Evolutionary conservation across 73 alveolate species (phyloP).

Genomic region (Effrenium voratum): DNA sequence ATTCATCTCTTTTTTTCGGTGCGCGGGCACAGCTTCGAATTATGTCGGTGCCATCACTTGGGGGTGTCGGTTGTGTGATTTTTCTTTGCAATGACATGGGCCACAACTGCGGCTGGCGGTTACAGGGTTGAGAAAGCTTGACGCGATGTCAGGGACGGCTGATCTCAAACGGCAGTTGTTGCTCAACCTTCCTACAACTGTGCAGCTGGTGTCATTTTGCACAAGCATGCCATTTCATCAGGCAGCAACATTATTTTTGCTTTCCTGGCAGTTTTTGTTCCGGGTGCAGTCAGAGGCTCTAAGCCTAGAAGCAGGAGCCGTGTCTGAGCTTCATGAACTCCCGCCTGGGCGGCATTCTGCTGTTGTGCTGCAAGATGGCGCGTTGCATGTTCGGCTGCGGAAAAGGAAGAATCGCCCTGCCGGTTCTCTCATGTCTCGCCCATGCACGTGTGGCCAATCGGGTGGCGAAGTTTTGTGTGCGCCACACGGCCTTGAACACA

Average conservation of each 20-base stretch:
- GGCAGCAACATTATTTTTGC: not conserved
- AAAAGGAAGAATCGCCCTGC: not conserved
- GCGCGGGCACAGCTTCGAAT: not conserved
- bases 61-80: not conserved
- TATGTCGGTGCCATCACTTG: not conserved
- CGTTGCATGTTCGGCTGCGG: not conserved
- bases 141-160: not conserved
- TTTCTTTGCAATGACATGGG: not conserved
- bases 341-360: slow-evolving; percentile 21
- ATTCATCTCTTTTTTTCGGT: not conserved
- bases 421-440: not conserved
- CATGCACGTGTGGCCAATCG: not conserved
- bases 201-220: not conserved
- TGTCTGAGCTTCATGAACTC: not conserved
- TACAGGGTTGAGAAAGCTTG: not conserved
- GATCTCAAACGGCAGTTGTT: not conserved
- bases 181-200: not conserved
- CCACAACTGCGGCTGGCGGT: not conserved
- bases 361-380: not conserved
- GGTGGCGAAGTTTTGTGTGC: not conserved
- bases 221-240: not conserved
- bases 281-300: slow-evolving; percentile 24
- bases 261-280: slow-evolving; percentile 16
- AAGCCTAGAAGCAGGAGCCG: not conserved
- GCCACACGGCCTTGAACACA: not conserved